phyloP scores from a whole-genome alignment of 768 basidiomycete species.

The Termitomyces sp. region DNA sequence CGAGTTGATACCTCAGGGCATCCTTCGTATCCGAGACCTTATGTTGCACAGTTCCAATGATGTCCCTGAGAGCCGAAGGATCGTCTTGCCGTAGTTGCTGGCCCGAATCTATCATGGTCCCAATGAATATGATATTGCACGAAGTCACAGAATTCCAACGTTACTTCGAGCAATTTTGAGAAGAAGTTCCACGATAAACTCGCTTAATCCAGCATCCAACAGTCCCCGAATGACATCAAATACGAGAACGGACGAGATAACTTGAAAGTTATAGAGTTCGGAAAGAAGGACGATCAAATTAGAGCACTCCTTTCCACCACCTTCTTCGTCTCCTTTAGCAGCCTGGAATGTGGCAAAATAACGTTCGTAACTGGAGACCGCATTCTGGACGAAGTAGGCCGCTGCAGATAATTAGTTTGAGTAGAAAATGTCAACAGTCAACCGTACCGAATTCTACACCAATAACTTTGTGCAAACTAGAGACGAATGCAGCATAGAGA shows the following conservation, averaged over 20 bases:
- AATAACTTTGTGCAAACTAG: slow-evolving; percentile 72
- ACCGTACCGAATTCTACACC: slow-evolving; percentile 84
- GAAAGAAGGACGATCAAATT: slow-evolving; percentile 86
- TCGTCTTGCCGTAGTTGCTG: slow-evolving; percentile 89
- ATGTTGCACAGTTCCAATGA: slow-evolving; percentile 74
- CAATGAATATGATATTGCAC: background rate
- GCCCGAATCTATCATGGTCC: slow-evolving; percentile 65
- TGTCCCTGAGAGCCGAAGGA: slow-evolving; percentile 87
- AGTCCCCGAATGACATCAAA: slow-evolving; percentile 86
- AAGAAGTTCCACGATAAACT: slow-evolving; percentile 82
- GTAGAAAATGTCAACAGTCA: background rate
- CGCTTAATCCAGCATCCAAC: slow-evolving; percentile 57
- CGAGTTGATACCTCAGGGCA: slow-evolving; percentile 40
- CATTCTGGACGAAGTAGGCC: slow-evolving; percentile 76
- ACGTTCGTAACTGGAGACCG: slow-evolving; percentile 62
- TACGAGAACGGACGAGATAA: slow-evolving; percentile 81
- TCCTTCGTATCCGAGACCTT: slow-evolving; percentile 53
- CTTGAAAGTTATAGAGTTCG: slow-evolving; percentile 95
- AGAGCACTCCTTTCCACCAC: slow-evolving; percentile 77
- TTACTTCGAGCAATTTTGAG: slow-evolving; percentile 80
- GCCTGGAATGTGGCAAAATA: slow-evolving; percentile 36
- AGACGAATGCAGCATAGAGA: slow-evolving; percentile 81
- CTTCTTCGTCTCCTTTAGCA: slow-evolving; percentile 32
- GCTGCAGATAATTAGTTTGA: slow-evolving; percentile 34
- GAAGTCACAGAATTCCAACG: background rate